phyloP scores from a whole-genome alignment of 495 filamentous ascomycete genomes.

The Saxispiralis lemnorum region DNA sequence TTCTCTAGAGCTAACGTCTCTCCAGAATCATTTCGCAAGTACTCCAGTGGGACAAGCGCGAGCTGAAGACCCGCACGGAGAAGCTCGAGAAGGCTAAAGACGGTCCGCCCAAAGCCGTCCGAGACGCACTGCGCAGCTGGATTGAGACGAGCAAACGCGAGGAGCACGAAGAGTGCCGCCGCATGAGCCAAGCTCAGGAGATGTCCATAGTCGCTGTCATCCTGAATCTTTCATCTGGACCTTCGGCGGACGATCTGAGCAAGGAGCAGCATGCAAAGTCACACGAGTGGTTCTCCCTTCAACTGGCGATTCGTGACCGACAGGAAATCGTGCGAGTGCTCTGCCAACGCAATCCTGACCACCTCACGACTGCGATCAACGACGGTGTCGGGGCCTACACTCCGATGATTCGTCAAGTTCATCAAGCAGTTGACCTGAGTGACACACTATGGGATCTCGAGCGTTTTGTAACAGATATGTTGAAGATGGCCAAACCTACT shows the following conservation, averaged over 20 bases:
- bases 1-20: background rate
- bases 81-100: constrained; percentile 35
- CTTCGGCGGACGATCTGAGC: constrained; percentile 22
- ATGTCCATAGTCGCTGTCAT: constrained; percentile 38
- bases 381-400: constrained; percentile 41
- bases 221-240: constrained; percentile 20
- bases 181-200: constrained; percentile 24
- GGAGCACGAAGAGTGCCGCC: constrained; percentile 32
- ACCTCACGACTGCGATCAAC: constrained; percentile 38
- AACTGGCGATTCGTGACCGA: constrained; percentile 42
- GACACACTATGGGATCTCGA: constrained; percentile 39
- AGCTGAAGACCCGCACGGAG: constrained; percentile 36
- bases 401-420: constrained; percentile 44
- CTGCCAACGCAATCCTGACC: constrained; percentile 40
- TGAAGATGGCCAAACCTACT: constrained; percentile 27
- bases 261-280: constrained; percentile 35
- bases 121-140: constrained; percentile 33
- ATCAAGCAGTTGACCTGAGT: constrained; percentile 45
- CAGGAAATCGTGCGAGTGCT: constrained; percentile 39
- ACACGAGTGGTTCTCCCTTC: constrained; percentile 39
- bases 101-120: constrained; percentile 30
- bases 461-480: constrained; percentile 41
- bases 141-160: constrained; percentile 24
- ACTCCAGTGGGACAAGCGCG: constrained; percentile 40
- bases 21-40: constrained; percentile 45